Percentiles rank a stretch among this genome's conserved stretches.
Evolutionary conservation across 768 basidiomycete genomes (phyloP).

Genomic region (Dioszegia aurantiaca): DNA sequence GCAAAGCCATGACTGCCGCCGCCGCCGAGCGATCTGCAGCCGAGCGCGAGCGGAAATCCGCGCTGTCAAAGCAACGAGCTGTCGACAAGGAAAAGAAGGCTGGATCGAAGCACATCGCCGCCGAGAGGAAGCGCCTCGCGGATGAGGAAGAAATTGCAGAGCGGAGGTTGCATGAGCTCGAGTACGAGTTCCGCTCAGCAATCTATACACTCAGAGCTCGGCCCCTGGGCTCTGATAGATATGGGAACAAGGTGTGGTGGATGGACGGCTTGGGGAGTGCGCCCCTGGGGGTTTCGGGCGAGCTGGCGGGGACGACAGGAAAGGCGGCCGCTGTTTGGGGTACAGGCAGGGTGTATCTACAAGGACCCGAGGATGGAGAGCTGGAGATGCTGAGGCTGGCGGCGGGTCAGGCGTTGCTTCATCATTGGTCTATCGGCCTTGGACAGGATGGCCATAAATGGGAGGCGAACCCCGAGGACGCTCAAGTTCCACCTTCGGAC

Average conservation of each 20-base stretch:
- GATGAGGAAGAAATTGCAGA: conserved; percentile 84
- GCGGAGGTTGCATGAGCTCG: conserved; percentile 76
- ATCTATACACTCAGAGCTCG: conserved; percentile 79
- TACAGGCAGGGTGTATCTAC: conserved; percentile 84
- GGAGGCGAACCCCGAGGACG: conserved; percentile 58
- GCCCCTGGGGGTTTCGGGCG: conserved; percentile 64
- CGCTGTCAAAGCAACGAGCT: conserved; percentile 75
- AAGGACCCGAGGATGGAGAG: conserved; percentile 84
- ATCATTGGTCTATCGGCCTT: neutral
- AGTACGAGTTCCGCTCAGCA: conserved; percentile 89
- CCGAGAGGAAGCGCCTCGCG: conserved; percentile 77
- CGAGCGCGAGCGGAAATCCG: conserved; percentile 56
- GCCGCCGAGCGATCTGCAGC: conserved; percentile 53
- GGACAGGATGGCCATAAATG: conserved; percentile 4
- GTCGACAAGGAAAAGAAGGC: conserved; percentile 73
- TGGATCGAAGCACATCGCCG: conserved; percentile 73
- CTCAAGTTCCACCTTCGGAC: conserved; percentile 26
- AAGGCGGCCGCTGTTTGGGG: conserved; percentile 73
- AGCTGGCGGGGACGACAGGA: conserved; percentile 51
- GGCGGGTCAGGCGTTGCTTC: conserved; percentile 6
- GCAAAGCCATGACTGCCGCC: conserved; percentile 41
- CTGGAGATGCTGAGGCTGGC: conserved; percentile 59
- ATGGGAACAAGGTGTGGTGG: conserved; percentile 97
- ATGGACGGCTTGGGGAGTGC: conserved; percentile 92
- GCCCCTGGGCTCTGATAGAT: conserved; percentile 86